Base-by-base conservation (phyloP, 2,329 filamentous ascomycete genomes). In the Trichoderma sp. region DNA sequence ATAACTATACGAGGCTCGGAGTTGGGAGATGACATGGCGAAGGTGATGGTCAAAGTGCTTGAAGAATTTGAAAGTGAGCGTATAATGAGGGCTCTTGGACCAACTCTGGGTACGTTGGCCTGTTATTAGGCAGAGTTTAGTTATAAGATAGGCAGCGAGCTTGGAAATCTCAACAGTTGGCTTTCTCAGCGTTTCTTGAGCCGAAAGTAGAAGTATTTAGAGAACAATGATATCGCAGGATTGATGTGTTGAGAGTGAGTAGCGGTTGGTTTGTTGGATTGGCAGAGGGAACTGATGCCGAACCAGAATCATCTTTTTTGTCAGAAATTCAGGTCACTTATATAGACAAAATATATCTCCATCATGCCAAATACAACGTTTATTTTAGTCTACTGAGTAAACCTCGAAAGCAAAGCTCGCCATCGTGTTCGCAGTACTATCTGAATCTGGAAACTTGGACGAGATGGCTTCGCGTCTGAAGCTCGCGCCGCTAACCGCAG, bases 1-100 rank as follows among this genome's bases (percentile, higher is more conserved):
- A 73, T 70, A 26, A 80, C 73, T 13, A 79, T 61, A 26, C 77
- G 77, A 18, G 77, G 32, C 21, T 32, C 34, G 59, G 73, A 37
- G 52, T 14, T 39, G 32, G 56, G 24, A 13, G 56, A 39, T 43
- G 56, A 59, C 32, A 59, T 37, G 16, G 34, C 13, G 34, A 43
- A 37, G 34, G 13, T 37, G 32, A 16, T 28, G 16, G 5, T 26
- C 21, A 32, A 24, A 24, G 30, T 14, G 32, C 34, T 59, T 39
- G n/a, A 59, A 28, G n/a, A n/a, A n/a, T n/a, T n/a, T n/a, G n/a
- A n/a, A n/a, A n/a, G n/a, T n/a, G 56, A 11, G 32, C 39, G 26
- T 55, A 55, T 32, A 24, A 21, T 55, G 52, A 55, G 16, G 52
- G 52, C 51, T 30, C 51, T 54, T 54, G 14, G 32, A 11, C 4